These are phyloP conservation scores for Pulveroboletus sp. DNA, from an alignment of 768 basidiomycete species.

Conservation along the genomic window DNA sequence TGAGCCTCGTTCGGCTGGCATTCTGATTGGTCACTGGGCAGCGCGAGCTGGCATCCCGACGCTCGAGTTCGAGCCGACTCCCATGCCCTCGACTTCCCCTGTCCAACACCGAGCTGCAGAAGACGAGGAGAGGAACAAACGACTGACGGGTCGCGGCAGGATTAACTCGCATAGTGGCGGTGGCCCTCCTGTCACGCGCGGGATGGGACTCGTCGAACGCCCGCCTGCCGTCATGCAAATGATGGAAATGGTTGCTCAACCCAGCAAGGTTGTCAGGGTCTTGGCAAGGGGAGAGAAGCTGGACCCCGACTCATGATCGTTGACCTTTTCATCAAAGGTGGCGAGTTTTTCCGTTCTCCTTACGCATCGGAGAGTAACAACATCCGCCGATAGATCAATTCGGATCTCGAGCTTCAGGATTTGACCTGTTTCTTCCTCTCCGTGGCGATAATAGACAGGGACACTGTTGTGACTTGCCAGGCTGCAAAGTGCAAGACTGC, in stretches of 20 bases:
- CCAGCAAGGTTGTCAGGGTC: slow-evolving; percentile 71
- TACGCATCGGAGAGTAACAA: background rate
- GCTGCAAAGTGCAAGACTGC: slow-evolving; percentile 20
- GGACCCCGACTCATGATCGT: slow-evolving; percentile 42
- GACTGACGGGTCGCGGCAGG: slow-evolving; percentile 25
- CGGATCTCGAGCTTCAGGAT: slow-evolving; percentile 17
- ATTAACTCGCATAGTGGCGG: slow-evolving; percentile 22
- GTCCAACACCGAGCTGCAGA: slow-evolving; percentile 23
- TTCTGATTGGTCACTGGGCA: slow-evolving; percentile 65
- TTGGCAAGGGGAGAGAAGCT: slow-evolving; percentile 83
- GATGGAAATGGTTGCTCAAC: slow-evolving; percentile 74
- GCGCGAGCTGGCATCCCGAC: slow-evolving; percentile 53
- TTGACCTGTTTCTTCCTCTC: slow-evolving; percentile 17
- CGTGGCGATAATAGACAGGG: slow-evolving; percentile 19
- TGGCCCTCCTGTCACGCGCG: slow-evolving; percentile 17
- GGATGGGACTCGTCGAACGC: slow-evolving; percentile 61
- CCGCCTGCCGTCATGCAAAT: slow-evolving; percentile 75
- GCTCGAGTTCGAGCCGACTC: slow-evolving; percentile 45
- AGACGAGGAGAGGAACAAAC: slow-evolving; percentile 32
- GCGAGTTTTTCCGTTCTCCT: background rate
- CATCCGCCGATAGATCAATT: slow-evolving; percentile 4
- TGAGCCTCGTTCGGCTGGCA: slow-evolving; percentile 61
- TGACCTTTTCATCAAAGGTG: slow-evolving; percentile 11
- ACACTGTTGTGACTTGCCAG: slow-evolving; percentile 20
- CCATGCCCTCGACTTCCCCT: slow-evolving; percentile 9